phyloP scores from a whole-genome alignment of 164 flowering plant genomes.

The Piper betle region DNA sequence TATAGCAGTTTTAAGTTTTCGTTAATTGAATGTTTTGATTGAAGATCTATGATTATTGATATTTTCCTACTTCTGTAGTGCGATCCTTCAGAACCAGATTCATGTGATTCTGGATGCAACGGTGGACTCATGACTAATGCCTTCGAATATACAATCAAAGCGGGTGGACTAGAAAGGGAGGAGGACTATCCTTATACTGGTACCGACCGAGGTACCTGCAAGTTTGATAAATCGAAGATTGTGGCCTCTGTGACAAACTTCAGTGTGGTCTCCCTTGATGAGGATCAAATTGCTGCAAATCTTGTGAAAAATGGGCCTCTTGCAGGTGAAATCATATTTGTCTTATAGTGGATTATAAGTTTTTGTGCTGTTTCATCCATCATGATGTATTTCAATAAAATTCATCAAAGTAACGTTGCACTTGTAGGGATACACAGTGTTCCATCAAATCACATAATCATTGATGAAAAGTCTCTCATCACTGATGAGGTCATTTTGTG shows the following conservation, averaged over 20 bases:
- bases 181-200: slow-evolving; percentile 95
- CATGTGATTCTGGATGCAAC: slow-evolving; percentile 87
- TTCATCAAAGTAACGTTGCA: slow-evolving; percentile 3
- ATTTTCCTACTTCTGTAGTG: slow-evolving; percentile 40
- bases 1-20: slow-evolving; percentile 80
- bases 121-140: slow-evolving; percentile 98
- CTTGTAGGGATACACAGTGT: not conserved
- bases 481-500: too few species aligned
- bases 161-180: slow-evolving; percentile 88
- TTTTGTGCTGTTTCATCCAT: not conserved
- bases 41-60: slow-evolving; percentile 62
- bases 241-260: slow-evolving; percentile 76
- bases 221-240: slow-evolving; percentile 78
- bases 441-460: too few species aligned
- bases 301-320: slow-evolving; percentile 92
- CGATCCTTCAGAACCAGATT: slow-evolving; percentile 63
- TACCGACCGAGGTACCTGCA: slow-evolving; percentile 60
- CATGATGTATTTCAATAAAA: not conserved
- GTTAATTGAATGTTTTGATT: slow-evolving; percentile 67
- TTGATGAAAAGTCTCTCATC: too few species aligned
- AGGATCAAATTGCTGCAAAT: slow-evolving; percentile 92
- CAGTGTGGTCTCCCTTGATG: slow-evolving; percentile 85
- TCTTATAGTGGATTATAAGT: not conserved
- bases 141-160: slow-evolving; percentile 72
- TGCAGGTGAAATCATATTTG: slow-evolving; percentile 35